Percentiles rank a stretch among this genome's conserved stretches.
phyloP scores from a whole-genome alignment of 768 basidiomycete species.

The Dioszegia aurantiaca region DNA sequence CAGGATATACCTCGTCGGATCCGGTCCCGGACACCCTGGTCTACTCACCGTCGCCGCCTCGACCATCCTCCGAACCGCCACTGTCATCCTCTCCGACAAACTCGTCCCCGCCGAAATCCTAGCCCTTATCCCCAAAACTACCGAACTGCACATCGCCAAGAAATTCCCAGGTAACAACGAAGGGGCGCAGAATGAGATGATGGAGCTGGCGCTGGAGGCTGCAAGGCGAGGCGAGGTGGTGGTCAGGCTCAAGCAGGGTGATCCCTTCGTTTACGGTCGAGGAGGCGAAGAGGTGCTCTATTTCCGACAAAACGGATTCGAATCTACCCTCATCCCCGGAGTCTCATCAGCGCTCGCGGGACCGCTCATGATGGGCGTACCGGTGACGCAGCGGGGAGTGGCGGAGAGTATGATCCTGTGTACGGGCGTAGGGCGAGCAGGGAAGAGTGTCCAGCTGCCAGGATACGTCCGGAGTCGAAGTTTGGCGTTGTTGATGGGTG shows the following conservation, averaged over 20 bases:
- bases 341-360: constrained; percentile 85
- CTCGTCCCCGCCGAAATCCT: constrained; percentile 88
- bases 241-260: constrained; percentile 93
- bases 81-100: constrained; percentile 91
- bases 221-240: constrained; percentile 77
- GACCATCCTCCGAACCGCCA: constrained; percentile 71
- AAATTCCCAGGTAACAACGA: constrained; percentile 99
- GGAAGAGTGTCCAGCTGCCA: constrained; percentile 77
- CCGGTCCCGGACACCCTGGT: constrained; percentile 91
- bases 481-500: constrained; percentile 87
- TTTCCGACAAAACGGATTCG: constrained; percentile 81
- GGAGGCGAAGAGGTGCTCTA: constrained; percentile 91
- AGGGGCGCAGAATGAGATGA: constrained; percentile 88
- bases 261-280: constrained; percentile 90
- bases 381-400: constrained; percentile 92
- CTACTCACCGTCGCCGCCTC: constrained; percentile 86
- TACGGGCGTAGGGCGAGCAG: constrained; percentile 86
- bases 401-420: constrained; percentile 85
- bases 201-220: constrained; percentile 82
- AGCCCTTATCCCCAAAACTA: constrained; percentile 67
- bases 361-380: constrained; percentile 83
- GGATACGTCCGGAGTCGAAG: constrained; percentile 80
- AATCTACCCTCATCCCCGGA: constrained; percentile 81
- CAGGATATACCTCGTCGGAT: constrained; percentile 84
- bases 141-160: constrained; percentile 78